phyloP scores from a whole-genome alignment of 441 rosid species.

The Caryocar brasiliense region DNA sequence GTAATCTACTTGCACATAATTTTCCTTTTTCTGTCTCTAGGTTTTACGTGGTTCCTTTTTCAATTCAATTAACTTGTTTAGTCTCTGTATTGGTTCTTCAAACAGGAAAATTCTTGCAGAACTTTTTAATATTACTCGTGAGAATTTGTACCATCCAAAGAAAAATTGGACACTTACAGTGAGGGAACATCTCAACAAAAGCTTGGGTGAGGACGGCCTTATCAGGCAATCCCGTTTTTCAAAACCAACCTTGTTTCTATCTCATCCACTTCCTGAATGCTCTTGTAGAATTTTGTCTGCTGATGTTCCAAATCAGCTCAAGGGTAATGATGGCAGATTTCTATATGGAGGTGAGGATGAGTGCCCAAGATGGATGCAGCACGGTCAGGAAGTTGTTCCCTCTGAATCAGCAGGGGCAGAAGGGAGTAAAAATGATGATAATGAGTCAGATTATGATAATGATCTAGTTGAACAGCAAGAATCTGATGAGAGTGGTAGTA shows the following conservation, averaged over 20 bases:
- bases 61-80: too few relatives aligned
- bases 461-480: constrained; percentile 47
- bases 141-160: constrained; percentile 68
- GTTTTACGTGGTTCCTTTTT: too few relatives aligned
- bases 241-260: constrained; percentile 60
- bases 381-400: constrained; percentile 13
- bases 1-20: too few relatives aligned
- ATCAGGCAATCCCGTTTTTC: constrained; percentile 55
- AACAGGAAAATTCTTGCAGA: constrained; percentile 63
- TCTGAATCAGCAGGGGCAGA: constrained; percentile 28
- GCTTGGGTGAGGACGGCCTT: constrained; percentile 71
- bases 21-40: too few relatives aligned
- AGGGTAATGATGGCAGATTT: constrained; percentile 42
- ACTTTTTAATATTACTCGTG: constrained; percentile 45
- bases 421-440: constrained; percentile 31
- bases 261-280: constrained; percentile 95
- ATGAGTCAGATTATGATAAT: constrained; percentile 53
- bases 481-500: constrained; percentile 34
- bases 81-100: constrained; percentile 3
- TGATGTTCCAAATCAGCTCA: constrained; percentile 21
- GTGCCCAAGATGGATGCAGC: constrained; percentile 83
- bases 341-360: constrained; percentile 77
- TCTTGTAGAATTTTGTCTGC: constrained; percentile 63
- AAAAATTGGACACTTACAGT: constrained; percentile 62
- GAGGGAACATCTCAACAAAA: constrained; percentile 69